phyloP scores from a whole-genome alignment of 352 stramenopile genomes.

The Globisporangium barbulae region DNA sequence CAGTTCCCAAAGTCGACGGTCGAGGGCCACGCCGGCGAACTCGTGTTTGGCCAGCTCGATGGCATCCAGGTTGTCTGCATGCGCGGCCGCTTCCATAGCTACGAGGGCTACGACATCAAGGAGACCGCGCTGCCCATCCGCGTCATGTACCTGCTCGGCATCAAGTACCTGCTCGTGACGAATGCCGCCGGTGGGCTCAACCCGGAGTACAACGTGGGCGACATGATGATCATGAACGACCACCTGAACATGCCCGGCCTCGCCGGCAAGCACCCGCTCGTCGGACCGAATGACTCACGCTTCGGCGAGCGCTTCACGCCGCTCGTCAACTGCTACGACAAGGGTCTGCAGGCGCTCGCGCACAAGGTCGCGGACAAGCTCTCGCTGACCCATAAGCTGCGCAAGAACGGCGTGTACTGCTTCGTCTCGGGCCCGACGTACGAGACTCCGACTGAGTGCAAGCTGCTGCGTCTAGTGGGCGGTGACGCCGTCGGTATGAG shows the following conservation, averaged over 20 bases:
- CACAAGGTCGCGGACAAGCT: slow-evolving; percentile 77
- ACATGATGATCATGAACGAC: slow-evolving; percentile 96
- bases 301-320: slow-evolving; percentile 95
- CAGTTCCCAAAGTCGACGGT: slow-evolving; percentile 92
- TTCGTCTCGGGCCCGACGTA: slow-evolving; percentile 97
- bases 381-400: slow-evolving; percentile 78
- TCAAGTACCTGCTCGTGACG: slow-evolving; percentile 95
- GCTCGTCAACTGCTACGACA: slow-evolving; percentile 93
- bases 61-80: slow-evolving; percentile 90
- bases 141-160: slow-evolving; percentile 94
- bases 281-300: slow-evolving; percentile 94
- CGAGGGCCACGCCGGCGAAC: slow-evolving; percentile 91
- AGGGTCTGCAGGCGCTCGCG: slow-evolving; percentile 83
- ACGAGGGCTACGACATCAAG: slow-evolving; percentile 95
- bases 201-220: slow-evolving; percentile 92
- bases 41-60: slow-evolving; percentile 94
- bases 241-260: slow-evolving; percentile 95
- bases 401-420: slow-evolving; percentile 91
- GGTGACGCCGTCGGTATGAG: slow-evolving; percentile 95
- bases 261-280: slow-evolving; percentile 91
- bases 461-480: slow-evolving; percentile 90
- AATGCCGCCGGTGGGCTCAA: slow-evolving; percentile 97
- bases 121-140: slow-evolving; percentile 93
- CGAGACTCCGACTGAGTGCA: slow-evolving; percentile 94
- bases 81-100: slow-evolving; percentile 95